These are phyloP conservation scores for Colletotrichum spaethianum DNA, from an alignment of 2,329 filamentous ascomycete genomes.

Conservation along the genomic window DNA sequence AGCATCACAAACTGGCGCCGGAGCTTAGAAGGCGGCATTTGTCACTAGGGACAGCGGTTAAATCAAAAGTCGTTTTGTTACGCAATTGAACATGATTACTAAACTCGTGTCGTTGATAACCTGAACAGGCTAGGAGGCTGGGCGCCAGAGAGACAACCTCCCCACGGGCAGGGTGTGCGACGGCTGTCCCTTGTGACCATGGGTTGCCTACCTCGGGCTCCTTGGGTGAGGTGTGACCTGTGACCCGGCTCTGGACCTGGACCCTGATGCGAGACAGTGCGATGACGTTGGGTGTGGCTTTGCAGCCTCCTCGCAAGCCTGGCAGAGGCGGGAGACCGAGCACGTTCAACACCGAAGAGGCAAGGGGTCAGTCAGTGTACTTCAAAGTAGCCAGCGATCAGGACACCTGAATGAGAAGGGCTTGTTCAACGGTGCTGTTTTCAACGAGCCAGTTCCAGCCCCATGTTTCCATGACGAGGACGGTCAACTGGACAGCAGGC, in stretches of 20 bases:
- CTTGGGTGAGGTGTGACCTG: constrained; percentile 7
- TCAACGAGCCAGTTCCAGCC: background rate
- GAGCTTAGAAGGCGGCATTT: constrained; percentile 41
- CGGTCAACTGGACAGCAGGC: background rate
- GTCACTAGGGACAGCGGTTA: constrained; percentile 29
- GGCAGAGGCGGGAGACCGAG: constrained; percentile 20
- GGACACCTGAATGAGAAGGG: background rate
- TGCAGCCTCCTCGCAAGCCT: constrained; percentile 22
- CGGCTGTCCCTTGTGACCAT: constrained; percentile 18
- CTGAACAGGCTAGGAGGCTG: background rate
- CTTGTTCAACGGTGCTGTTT: background rate
- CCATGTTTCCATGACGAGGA: background rate
- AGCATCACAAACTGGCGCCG: constrained; percentile 37
- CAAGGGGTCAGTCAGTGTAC: background rate
- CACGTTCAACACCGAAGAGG: background rate
- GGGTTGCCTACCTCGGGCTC: background rate
- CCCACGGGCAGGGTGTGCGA: background rate
- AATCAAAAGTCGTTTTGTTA: constrained; percentile 31
- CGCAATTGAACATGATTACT: constrained; percentile 6
- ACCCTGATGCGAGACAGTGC: constrained; percentile 33
- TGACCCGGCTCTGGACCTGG: constrained; percentile 26
- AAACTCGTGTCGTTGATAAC: background rate
- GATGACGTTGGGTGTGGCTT: constrained; percentile 39
- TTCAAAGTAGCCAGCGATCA: background rate
- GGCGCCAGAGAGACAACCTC: background rate